Base-by-base conservation (phyloP, 768 basidiomycete genomes). In the Xerocomellus chrysenteron region DNA sequence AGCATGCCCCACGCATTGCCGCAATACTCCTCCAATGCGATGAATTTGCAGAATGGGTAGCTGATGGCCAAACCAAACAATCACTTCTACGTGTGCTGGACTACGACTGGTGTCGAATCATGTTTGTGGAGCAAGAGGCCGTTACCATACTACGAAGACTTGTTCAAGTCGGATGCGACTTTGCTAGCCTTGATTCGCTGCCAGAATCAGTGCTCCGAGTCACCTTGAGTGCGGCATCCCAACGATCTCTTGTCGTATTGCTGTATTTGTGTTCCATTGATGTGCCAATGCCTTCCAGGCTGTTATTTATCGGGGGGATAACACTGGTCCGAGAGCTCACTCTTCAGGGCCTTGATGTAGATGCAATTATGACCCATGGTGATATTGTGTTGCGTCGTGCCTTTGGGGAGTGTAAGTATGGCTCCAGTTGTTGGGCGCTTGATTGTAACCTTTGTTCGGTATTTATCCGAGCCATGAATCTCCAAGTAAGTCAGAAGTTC, bases 31-130 rank as follows among this genome's bases (percentile, higher is more conserved):
- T 55, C 4, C 49, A 32, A 39, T 9, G 6, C 1, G 28, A 55
- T 17, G 42, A 52, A 24, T 55, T 51, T 39, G 35, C 28, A 3
- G 54, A 55, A 33, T 52, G 43, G 55, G 17, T 24, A 32, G 13
- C 19, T 42, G 33, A 35, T 17, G 35, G 39, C 14, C 30, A 19
- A 1, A 3, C 2, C 19, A 13, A 1, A 16, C 5, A 19, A 13
- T 45, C 42, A 7, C 48, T 55, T 6, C 19, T 42, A 9, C 40
- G 3, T 8, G n/a, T 19, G 30, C 16, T 35, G n/a, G 12, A 54
- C 6, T 3, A 12, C 2, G 6, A 16, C 5, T 26, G 32, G 0
- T 4, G 9, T 0, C 4, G n/a, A 8, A 2, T 33, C 4, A 21
- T 21, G 21, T 2, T 2, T 21, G 13, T 10, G n/a, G 41, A 50